These are phyloP conservation scores for Chenopodium suecicum DNA, from an alignment of 148 eudicot genomes.

Conservation along the genomic window DNA sequence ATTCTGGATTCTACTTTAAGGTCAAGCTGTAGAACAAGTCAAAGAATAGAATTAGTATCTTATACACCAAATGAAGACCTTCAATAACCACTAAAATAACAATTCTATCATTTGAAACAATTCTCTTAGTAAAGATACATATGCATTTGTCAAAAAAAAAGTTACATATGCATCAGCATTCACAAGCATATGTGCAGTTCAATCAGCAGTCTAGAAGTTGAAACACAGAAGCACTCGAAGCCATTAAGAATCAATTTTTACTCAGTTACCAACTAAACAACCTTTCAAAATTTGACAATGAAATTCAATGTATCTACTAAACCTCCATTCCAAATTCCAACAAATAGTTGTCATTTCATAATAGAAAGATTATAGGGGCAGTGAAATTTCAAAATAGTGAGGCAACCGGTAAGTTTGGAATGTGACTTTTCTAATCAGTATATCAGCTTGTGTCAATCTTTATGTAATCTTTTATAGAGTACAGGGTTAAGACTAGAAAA, in stretches of 20 bases:
- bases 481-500: not conserved
- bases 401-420: not conserved
- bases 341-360: not conserved
- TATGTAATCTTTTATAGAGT: not conserved
- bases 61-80: not conserved
- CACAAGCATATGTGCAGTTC: not conserved
- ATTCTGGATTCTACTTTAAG: constrained; percentile 30
- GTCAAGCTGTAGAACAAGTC: constrained; percentile 45
- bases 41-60: not conserved
- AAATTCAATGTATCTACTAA: not conserved
- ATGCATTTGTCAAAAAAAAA: not conserved
- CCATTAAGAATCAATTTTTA: not conserved
- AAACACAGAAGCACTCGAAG: not conserved
- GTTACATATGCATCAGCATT: not conserved
- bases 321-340: not conserved
- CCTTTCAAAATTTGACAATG: not conserved
- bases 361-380: too few relatives aligned
- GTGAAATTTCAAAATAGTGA: not conserved
- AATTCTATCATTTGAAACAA: too few relatives aligned
- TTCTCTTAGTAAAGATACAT: not conserved
- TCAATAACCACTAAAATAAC: not conserved
- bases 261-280: not conserved
- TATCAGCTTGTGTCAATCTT: not conserved
- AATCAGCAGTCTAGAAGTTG: not conserved
- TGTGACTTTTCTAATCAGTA: not conserved